Base-by-base conservation (phyloP, 345 rosid species). In the Bruguiera sexangula region DNA sequence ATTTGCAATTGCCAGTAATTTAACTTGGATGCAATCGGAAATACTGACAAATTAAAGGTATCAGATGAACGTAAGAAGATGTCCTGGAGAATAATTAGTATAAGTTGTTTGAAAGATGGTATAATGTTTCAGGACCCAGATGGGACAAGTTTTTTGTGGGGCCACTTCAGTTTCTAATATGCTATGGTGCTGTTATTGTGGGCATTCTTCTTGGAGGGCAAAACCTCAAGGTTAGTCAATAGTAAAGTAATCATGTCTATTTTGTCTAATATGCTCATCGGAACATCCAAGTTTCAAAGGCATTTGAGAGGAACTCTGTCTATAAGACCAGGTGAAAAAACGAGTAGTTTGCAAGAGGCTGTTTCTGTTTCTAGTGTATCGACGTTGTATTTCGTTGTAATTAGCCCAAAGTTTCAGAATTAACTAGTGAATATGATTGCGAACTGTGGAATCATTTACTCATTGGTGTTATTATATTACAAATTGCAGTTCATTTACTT, bases 71-170 rank as follows among this genome's bases (percentile, higher is more conserved):
- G 6, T 19, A 53, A 53, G 19, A 22, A 6, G 8, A 53, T 9
- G 22, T 11, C 58, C 26, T n/a, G 21, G 29, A 22, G 30, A 55
- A 55, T 27, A 55, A 24, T 24, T 55, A 43, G 50, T 43, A 13
- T 13, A 43, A 13, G 15, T 43, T 4, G 15, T 10, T 22, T 15
- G 60, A 21, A 13, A 24, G 29, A 36, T 31, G 19, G 50, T 39
- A 30, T 29, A 31, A 64, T 9, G 27, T 71, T 20, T 34, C 78
- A 87, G 91, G 91, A 55, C 87, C 85, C 1, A 69, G 74, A 56
- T 85, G 91, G 91, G 83, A 85, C 36, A 84, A 75, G 16, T 85
- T 65, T 55, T 63, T 81, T 31, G 87, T 87, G 6, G 91, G 85
- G 26, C 87, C 87, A 39, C 81, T 87, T 43, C 88, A 87, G 50